phyloP scores from a whole-genome alignment of 2,329 filamentous ascomycete species.

The Zymoseptoria tritici region DNA sequence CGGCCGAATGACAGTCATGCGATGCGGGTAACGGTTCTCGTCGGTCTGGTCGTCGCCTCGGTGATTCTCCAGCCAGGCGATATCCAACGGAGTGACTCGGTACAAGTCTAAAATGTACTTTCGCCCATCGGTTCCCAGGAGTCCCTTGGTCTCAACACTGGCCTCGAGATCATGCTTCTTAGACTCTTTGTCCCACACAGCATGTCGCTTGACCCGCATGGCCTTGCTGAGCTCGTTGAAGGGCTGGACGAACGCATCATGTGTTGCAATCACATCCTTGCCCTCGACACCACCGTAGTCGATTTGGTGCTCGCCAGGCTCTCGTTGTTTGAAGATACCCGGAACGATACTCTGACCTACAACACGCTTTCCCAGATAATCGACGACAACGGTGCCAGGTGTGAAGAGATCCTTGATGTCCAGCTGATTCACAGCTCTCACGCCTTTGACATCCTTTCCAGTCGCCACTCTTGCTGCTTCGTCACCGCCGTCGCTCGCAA shows the following conservation, averaged over 20 bases:
- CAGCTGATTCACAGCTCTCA: slow-evolving; percentile 91
- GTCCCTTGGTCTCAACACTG: slow-evolving; percentile 94
- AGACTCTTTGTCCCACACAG: slow-evolving; percentile 95
- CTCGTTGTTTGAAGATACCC: slow-evolving; percentile 97
- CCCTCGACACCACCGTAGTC: slow-evolving; percentile 98
- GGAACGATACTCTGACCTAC: slow-evolving; percentile 97
- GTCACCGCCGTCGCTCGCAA: slow-evolving; percentile 91
- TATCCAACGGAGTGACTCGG: slow-evolving; percentile 84
- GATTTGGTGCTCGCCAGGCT: slow-evolving; percentile 96
- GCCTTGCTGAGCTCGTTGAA: slow-evolving; percentile 90
- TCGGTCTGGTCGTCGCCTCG: slow-evolving; percentile 45
- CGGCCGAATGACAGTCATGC: slow-evolving; percentile 87
- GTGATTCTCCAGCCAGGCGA: slow-evolving; percentile 79
- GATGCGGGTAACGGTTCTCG: slow-evolving; percentile 69
- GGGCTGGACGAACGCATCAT: slow-evolving; percentile 73
- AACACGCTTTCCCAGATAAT: slow-evolving; percentile 94
- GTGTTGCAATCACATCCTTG: slow-evolving; percentile 86
- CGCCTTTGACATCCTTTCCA: slow-evolving; percentile 90
- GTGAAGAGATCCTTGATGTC: slow-evolving; percentile 93
- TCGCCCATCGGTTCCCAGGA: slow-evolving; percentile 91
- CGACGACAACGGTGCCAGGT: slow-evolving; percentile 89
- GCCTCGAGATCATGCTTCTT: slow-evolving; percentile 86
- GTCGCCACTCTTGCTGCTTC: slow-evolving; percentile 94
- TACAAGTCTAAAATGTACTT: slow-evolving; percentile 98
- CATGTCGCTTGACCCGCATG: slow-evolving; percentile 84